These are phyloP conservation scores for Moringa oleifera DNA, from an alignment of 345 rosid genomes.

Conservation along the genomic window DNA sequence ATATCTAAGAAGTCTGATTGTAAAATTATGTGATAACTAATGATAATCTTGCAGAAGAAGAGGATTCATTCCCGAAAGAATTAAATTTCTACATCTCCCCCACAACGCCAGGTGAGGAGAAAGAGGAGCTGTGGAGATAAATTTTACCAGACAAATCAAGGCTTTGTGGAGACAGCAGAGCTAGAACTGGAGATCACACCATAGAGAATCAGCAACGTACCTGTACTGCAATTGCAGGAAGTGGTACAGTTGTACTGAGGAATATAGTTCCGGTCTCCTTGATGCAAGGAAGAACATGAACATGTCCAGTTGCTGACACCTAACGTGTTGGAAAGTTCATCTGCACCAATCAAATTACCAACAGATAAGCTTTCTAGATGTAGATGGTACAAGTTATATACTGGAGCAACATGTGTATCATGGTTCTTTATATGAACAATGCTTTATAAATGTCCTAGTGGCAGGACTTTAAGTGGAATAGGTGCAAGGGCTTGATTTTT, in stretches of 20 bases:
- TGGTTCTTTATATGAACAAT: neutral
- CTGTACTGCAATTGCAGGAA: conserved; percentile 80
- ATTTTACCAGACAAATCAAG: too few species aligned
- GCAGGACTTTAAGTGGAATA: neutral
- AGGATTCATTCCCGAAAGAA: neutral
- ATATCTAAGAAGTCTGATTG: too few species aligned
- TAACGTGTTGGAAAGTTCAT: conserved; percentile 39
- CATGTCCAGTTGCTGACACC: conserved; percentile 65
- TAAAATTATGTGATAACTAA: neutral
- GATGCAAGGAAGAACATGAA: conserved; percentile 43
- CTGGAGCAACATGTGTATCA: neutral
- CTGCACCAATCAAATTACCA: conserved; percentile 22
- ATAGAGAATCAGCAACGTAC: conserved; percentile 29
- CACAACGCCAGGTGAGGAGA: too few species aligned
- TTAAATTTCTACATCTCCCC: neutral
- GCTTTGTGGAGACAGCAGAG: neutral
- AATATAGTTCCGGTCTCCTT: conserved; percentile 39
- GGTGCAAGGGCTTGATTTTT: neutral
- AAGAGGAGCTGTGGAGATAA: too few species aligned
- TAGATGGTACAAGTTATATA: conserved; percentile 1
- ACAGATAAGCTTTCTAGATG: neutral
- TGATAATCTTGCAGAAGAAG: too few species aligned
- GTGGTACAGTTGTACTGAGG: conserved; percentile 61
- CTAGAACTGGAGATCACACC: neutral
- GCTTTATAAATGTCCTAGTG: neutral